Conservation (phyloP, 2,329 filamentous ascomycete species). For the Arthrocladium fulminans region DNA sequence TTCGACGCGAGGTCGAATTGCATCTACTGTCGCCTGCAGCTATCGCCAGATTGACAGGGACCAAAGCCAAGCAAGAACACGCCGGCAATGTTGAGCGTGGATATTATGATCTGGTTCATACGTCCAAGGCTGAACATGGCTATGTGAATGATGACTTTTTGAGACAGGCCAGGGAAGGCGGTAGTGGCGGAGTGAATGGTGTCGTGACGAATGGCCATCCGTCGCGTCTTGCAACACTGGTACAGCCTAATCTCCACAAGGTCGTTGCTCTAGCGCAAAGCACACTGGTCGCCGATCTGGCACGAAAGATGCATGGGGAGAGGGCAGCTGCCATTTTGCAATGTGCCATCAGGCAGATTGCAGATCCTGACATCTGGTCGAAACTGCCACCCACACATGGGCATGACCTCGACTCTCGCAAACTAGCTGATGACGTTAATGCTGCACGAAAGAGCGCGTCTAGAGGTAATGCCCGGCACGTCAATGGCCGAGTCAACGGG, state of each 20-base stretch:
- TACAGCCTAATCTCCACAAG: conserved; percentile 7
- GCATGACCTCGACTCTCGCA: background rate
- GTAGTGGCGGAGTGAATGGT: background rate
- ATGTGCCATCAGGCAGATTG: conserved; percentile 1
- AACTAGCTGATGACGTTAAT: conserved; percentile 25
- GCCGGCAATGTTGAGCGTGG: background rate
- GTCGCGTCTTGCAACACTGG: background rate
- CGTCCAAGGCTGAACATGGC: conserved; percentile 1
- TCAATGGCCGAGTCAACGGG: conserved; percentile 20
- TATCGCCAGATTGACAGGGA: conserved; percentile 3
- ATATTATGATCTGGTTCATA: background rate
- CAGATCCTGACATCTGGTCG: conserved; percentile 3
- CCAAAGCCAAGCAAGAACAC: conserved; percentile 5
- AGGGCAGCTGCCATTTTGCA: background rate
- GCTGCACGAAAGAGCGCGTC: conserved; percentile 25
- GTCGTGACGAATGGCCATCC: background rate
- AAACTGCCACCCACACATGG: background rate
- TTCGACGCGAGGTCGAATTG: background rate
- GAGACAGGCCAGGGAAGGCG: background rate
- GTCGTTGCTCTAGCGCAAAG: conserved; percentile 1
- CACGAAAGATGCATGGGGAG: conserved; percentile 1
- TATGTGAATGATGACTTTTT: conserved; percentile 2
- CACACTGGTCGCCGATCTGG: background rate
- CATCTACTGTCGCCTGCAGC: background rate
- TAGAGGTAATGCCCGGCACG: background rate